Conservation (phyloP, 179 eudicot species). For the Heliamphora pulchella region DNA sequence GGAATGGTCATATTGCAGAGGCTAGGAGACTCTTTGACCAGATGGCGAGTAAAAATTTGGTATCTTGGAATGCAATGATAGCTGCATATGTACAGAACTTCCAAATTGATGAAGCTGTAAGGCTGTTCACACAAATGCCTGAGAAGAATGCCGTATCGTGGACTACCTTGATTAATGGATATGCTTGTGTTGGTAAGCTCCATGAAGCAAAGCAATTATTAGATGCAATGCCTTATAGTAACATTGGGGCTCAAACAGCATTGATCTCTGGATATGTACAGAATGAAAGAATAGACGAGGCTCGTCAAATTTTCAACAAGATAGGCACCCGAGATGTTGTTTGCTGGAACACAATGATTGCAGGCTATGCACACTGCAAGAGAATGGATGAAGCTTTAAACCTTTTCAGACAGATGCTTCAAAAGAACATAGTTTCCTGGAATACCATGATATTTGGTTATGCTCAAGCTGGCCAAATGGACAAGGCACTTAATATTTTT, state of each 20-base stretch:
- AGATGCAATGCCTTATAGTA: constrained; percentile 20
- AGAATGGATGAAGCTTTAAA: constrained; percentile 20
- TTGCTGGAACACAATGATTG: constrained; percentile 27
- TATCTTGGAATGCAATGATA: constrained; percentile 24
- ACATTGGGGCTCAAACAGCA: constrained; percentile 26
- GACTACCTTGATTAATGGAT: constrained; percentile 26
- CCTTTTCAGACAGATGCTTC: constrained; percentile 17
- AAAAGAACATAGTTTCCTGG: constrained; percentile 22
- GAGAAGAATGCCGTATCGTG: constrained; percentile 22
- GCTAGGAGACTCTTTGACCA: constrained; percentile 21
- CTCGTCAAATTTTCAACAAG: constrained; percentile 16
- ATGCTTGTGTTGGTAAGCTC: constrained; percentile 17
- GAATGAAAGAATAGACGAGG: constrained; percentile 12
- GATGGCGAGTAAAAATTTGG: constrained; percentile 14
- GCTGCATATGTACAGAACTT: constrained; percentile 17
- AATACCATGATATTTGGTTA: constrained; percentile 22
- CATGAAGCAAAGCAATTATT: constrained; percentile 21
- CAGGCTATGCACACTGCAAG: constrained; percentile 21
- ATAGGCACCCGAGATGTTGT: constrained; percentile 17
- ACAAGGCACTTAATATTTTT: constrained; percentile 18
- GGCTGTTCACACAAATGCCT: constrained; percentile 20
- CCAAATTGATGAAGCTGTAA: constrained; percentile 24
- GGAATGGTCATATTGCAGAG: constrained; percentile 13
- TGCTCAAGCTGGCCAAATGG: constrained; percentile 25
- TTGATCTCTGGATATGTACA: constrained; percentile 22